These are phyloP conservation scores for Chytridium lagenaria DNA, from an alignment of 371 early-diverging fungal species.

Conservation along the genomic window DNA sequence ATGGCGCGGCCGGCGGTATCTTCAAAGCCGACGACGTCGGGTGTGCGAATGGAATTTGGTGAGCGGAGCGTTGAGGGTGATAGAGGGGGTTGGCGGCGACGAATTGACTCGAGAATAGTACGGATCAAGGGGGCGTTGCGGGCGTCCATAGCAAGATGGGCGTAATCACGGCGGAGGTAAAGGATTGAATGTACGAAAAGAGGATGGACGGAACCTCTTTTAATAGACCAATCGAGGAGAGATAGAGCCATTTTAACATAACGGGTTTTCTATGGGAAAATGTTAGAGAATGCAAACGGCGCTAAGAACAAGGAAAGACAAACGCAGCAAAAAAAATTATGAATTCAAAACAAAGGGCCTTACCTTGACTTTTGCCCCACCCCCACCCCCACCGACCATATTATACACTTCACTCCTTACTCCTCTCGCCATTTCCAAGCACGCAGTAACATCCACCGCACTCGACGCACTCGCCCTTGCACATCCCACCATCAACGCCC, in stretches of 20 bases:
- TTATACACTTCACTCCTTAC: constrained; percentile 18
- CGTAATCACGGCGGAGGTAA: constrained; percentile 24
- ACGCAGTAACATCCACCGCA: neutral
- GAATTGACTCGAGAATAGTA: neutral
- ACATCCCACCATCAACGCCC: constrained; percentile 25
- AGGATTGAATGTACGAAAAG: constrained; percentile 26
- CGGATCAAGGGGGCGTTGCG: neutral
- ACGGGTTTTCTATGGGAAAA: constrained; percentile 27
- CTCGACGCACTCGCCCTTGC: constrained; percentile 15
- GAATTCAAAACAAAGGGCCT: no score
- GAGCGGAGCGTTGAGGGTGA: no score
- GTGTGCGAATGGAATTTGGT: no score
- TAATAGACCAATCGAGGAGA: constrained; percentile 16
- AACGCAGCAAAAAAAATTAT: neutral
- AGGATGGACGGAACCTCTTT: constrained; percentile 18
- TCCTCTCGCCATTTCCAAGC: constrained; percentile 25
- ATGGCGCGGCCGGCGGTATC: no score
- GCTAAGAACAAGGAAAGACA: neutral
- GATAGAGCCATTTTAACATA: constrained; percentile 15
- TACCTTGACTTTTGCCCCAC: constrained; percentile 14
- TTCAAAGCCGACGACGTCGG: no score
- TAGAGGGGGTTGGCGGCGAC: neutral
- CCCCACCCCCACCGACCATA: constrained; percentile 13
- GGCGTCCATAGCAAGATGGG: constrained; percentile 1
- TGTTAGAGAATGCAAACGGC: neutral